A percentile compares a stretch with the other conserved stretches of the same genome.
Evolutionary conservation across 2,329 filamentous ascomycete species (phyloP).

Genomic region (Sclerotinia sclerotiorum): DNA sequence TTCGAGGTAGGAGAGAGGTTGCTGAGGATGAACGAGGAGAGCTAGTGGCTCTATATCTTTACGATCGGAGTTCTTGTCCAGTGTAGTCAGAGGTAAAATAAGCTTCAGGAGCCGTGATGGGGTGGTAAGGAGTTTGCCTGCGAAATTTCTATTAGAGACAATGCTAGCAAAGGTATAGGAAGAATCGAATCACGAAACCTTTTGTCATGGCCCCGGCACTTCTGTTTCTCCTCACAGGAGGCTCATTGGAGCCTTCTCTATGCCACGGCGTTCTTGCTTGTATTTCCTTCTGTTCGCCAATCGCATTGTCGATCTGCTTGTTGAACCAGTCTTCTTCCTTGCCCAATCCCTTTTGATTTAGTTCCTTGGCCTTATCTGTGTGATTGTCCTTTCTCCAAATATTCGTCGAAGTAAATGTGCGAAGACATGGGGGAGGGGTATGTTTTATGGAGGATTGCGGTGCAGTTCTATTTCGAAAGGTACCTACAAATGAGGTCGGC

Average conservation of each 20-base stretch:
- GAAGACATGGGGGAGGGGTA: not conserved
- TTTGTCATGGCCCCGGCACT: conserved; percentile 61
- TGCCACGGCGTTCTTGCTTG: conserved; percentile 66
- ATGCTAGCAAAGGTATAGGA: not conserved
- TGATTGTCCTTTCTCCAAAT: conserved; percentile 16
- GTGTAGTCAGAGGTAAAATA: conserved; percentile 47
- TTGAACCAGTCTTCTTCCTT: conserved; percentile 42
- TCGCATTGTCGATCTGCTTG: conserved; percentile 42
- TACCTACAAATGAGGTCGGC: not conserved
- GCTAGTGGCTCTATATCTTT: conserved; percentile 81
- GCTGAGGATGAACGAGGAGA: conserved; percentile 82
- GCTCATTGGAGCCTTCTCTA: conserved; percentile 57
- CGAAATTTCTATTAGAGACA: not conserved
- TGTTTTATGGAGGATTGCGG: not conserved
- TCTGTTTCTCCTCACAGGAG: conserved; percentile 50
- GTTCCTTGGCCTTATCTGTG: conserved; percentile 27
- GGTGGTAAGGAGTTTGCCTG: conserved; percentile 77
- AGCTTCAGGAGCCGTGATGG: conserved; percentile 45
- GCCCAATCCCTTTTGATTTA: conserved; percentile 35
- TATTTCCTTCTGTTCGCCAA: conserved; percentile 49
- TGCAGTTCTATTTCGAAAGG: conserved; percentile 10
- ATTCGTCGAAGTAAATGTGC: conserved; percentile 7
- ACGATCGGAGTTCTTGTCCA: conserved; percentile 57
- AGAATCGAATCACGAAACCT: conserved; percentile 44
- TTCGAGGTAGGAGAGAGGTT: conserved; percentile 87